Evolutionary conservation across 1,139 yeast species (phyloP).

Genomic region (Diutina rugosa): DNA sequence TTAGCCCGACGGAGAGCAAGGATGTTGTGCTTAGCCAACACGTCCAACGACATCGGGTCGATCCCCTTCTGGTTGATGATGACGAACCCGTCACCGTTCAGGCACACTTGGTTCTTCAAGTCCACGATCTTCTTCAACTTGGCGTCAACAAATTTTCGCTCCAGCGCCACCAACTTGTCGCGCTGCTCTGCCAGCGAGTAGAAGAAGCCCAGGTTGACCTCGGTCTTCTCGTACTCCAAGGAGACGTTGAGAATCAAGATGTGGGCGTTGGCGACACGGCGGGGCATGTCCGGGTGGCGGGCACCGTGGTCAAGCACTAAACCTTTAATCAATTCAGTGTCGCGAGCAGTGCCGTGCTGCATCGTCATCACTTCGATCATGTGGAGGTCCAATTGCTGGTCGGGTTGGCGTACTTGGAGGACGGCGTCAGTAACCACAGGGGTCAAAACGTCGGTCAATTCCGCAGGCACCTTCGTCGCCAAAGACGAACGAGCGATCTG

Average conservation of each 20-base stretch:
- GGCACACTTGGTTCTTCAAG: constrained; percentile 81
- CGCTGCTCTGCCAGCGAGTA: constrained; percentile 94
- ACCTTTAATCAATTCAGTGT: constrained; percentile 77
- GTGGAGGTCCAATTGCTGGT: constrained; percentile 64
- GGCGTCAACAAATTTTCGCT: constrained; percentile 89
- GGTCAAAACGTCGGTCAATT: constrained; percentile 66
- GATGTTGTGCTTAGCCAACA: constrained; percentile 85
- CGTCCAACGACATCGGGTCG: constrained; percentile 95
- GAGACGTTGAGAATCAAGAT: constrained; percentile 86
- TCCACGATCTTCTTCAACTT: constrained; percentile 86
- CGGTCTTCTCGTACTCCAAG: constrained; percentile 94
- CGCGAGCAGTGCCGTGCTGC: constrained; percentile 84
- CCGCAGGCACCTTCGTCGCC: constrained; percentile 70
- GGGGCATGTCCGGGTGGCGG: constrained; percentile 99
- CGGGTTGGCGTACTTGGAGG: constrained; percentile 50
- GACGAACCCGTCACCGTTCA: constrained; percentile 72
- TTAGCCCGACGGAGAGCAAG: constrained; percentile 95
- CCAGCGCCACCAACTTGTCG: constrained; percentile 87
- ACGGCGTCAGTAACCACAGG: constrained; percentile 98
- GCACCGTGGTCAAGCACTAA: constrained; percentile 97
- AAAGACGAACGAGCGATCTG: constrained; percentile 89
- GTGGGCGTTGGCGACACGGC: constrained; percentile 67
- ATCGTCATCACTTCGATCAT: constrained; percentile 98
- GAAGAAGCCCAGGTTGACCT: constrained; percentile 92
- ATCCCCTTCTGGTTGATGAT: constrained; percentile 97